A percentile compares a stretch with the other conserved stretches of the same genome.
phyloP scores from a whole-genome alignment of 2,329 filamentous ascomycete genomes.

The Sporothrix protearum region DNA sequence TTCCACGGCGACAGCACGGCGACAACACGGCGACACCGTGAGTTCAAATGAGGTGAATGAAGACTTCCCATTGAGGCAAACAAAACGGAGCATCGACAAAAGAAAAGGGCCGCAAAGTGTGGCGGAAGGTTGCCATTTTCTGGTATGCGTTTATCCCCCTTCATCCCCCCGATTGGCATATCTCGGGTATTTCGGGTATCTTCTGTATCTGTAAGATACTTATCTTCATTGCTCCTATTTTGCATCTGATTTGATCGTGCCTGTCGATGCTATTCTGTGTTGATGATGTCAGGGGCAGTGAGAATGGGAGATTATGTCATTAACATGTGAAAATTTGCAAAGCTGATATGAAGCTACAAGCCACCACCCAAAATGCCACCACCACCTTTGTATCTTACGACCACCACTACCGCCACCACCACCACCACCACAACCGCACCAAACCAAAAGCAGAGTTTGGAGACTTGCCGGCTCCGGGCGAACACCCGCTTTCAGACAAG shows the following conservation, averaged over 20 bases:
- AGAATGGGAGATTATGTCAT: constrained; percentile 9
- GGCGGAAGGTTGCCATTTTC: not conserved
- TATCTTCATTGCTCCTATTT: not conserved
- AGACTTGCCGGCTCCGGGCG: constrained; percentile 14
- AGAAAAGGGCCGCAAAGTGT: not conserved
- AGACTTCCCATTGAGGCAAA: constrained; percentile 1
- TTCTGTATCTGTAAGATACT: not conserved
- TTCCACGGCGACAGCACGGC: not conserved
- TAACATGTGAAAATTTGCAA: constrained; percentile 17
- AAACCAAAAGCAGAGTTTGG: not conserved
- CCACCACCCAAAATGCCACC: not conserved
- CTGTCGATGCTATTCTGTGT: not conserved
- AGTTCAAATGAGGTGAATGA: not conserved
- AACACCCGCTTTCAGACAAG: not conserved
- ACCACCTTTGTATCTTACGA: not conserved
- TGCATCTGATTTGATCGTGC: not conserved
- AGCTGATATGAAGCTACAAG: not conserved
- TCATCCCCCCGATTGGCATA: not conserved
- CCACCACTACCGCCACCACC: not conserved
- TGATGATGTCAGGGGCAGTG: constrained; percentile 6
- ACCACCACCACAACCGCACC: not conserved
- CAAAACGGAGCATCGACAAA: not conserved
- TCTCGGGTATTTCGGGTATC: not conserved
- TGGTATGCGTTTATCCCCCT: not conserved
- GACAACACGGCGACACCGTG: not conserved